Evolutionary conservation across 179 eudicot species (phyloP), one percentile per base, ranked within the genome.

Genomic region (Spinacia oleracea): DNA sequence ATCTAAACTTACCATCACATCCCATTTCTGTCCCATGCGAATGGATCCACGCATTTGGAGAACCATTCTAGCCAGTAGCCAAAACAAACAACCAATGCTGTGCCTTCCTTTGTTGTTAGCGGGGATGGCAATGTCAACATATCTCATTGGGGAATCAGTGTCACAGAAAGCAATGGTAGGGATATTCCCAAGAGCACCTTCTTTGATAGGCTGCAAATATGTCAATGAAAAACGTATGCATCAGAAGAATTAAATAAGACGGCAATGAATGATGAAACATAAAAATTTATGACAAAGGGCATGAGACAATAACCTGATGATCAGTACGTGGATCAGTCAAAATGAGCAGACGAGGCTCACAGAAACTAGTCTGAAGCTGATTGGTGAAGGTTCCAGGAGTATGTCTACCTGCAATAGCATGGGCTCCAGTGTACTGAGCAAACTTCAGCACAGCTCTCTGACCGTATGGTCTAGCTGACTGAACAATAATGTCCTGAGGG

Each of bases 141-240:
- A 91, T 0, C 89, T 77, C 93, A 91, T 92, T 4, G 97, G 95
- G 7, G 91, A 92, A 76, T 92, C 97, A n/a, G 94, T 90, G 62
- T 92, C 97, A 80, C 92, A 92, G 86, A 92, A 92, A 14, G 97
- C 97, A 81, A 90, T 90, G 35, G 91, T 90, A 35, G 97, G 97
- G 71, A 92, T 92, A 80, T 92, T 92, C 68, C 89, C 90, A 11
- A 90, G 83, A 1, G 97, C 91, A 82, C 88, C 91, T 78, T 92
- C 97, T 82, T 89, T 89, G 42, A 92, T 92, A 23, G 97, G 97
- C 94, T 92, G 90, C 74, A 84, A 18, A 29, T 21, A 66, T 0
- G 2, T 1, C 16, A 11, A 63, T 15, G 25, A 3, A 69, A 18
- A 65, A 78, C 8, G 60, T 1, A 71, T 51, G 7, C 32, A 69